Evolutionary conservation across 2,329 filamentous ascomycete genomes (phyloP).

Genomic region (Apiospora malaysiana): DNA sequence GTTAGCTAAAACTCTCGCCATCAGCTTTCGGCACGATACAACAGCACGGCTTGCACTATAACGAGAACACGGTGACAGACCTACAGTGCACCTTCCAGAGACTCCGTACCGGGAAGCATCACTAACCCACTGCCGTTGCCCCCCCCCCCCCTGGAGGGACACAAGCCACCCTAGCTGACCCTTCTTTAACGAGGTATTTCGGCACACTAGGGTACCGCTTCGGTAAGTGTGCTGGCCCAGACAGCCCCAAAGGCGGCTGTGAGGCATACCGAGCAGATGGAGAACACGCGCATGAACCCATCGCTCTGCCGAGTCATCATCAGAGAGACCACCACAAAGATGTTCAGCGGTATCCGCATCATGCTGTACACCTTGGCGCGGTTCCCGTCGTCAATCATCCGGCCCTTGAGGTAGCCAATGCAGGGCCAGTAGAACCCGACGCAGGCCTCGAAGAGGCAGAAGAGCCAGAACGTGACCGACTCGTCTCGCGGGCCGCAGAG

Average conservation of each 20-base stretch:
- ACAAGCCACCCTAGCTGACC: too few relatives aligned
- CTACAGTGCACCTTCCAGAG: too few relatives aligned
- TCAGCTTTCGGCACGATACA: neutral
- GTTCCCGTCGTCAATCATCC: conserved; percentile 52
- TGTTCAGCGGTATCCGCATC: conserved; percentile 58
- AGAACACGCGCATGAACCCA: conserved; percentile 33
- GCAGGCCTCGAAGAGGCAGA: conserved; percentile 62
- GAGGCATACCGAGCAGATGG: conserved; percentile 35
- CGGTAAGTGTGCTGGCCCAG: conserved; percentile 34
- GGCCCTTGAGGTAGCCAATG: conserved; percentile 58
- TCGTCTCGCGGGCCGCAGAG: conserved; percentile 46
- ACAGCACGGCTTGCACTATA: neutral
- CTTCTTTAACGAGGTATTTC: neutral
- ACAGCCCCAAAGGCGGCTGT: conserved; percentile 34
- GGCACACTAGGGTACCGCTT: conserved; percentile 32
- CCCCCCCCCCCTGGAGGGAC: too few relatives aligned
- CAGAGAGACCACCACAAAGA: conserved; percentile 49
- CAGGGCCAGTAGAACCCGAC: conserved; percentile 64
- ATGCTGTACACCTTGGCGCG: conserved; percentile 62
- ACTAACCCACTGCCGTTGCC: too few relatives aligned
- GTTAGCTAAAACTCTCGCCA: neutral
- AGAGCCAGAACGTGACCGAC: conserved; percentile 56
- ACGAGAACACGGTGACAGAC: neutral
- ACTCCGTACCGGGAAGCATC: too few relatives aligned
- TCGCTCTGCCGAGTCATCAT: conserved; percentile 47